Base-by-base conservation (phyloP, 805 yeast species). In the Candida mattraensis region DNA sequence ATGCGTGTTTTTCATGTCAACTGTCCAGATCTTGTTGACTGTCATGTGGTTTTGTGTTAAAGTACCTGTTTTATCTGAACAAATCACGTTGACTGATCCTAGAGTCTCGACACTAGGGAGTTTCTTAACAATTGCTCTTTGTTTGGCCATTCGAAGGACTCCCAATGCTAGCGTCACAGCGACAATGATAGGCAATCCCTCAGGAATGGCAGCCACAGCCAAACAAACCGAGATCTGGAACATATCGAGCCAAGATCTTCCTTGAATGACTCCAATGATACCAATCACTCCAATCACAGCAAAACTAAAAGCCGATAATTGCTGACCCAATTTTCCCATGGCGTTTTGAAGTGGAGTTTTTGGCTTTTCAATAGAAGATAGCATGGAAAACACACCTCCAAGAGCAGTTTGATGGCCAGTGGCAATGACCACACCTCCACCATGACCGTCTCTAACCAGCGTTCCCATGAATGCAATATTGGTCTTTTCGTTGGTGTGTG, bases 171-270 rank as follows among this genome's bases (percentile, higher is more conserved):
- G 69, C 0, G 99, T 93, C 7, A 93, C 99, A 5, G 99, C 91
- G 25, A 93, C 99, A 59, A 93, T 93, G 53, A 93, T 93, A 0
- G 99, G 99, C 48, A 93, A 74, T 36, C 99, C 99, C 63, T 93
- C 99, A 5, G 99, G 99, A 51, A 93, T 93, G 3, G 99, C 99
- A 33, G 99, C 99, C 13, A 93, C 99, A 3, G 99, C 99, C 44
- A 93, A 70, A 2, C 97, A 88, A 7, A 93, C 99, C 1, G 96
- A 87, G 40, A 93, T 88, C 61, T 91, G 96, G 65, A 93, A 91
- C 97, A 94, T 93, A 45, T 93, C 98, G 39, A 93, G 72, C 96
- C 97, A 89, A 7, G 85, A 74, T 44, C 95, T 83, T 31, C 99
- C 98, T 66, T 93, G 96, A 30, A 87, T 40, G 14, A 93, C 72